Base-by-base conservation (phyloP, 108 stramenopile genomes). In the Mayamaea pseudoterrestris region DNA sequence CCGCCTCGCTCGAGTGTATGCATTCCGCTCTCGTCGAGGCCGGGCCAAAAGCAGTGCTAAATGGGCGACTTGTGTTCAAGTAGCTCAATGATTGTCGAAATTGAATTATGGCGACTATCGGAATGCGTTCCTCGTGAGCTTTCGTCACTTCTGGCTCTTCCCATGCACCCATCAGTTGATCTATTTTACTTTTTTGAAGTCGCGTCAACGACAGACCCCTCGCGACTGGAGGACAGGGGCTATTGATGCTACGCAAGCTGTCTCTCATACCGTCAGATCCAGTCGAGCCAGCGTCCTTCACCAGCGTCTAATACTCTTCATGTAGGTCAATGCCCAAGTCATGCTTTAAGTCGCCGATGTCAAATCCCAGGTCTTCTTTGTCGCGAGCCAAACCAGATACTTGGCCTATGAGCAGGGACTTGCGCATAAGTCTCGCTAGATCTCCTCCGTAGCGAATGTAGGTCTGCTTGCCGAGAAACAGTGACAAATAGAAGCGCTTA, bases 401-500 rank as follows among this genome's bases (percentile, higher is more conserved):
- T 56, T 71, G 57, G 20, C 60, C 60, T 2, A 80, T 47, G 0
- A 78, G 47, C 23, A 80, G 48, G 65, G 81, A 76, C 41, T 73
- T 65, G 17, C 65, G 64, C 66, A 86, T 66, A 11, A 77, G 29
- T 13, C 44, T 57, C 20, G 80, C 77, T 23, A 86, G 50, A 25
- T 71, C 57, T 12, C 60, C 21, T 28, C 11, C 7, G 28, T 53
- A 71, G 57, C 54, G 52, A 60, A 56, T 11, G 36, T 51, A 74
- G 1, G 58, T 64, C 35, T 71, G 58, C 18, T 50, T 47, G 8
- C 83, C 83, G 17, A 85, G 61, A 35, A 64, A 71, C 12, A 75
- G 57, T 1, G 76, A 67, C 18, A 80, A 37, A 50, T 61, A 57
- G 23, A 81, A 49, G 45, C 86, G 58, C 47, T 89, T 89, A 3